A percentile compares a stretch with the other conserved stretches of the same genome.
phyloP scores from a whole-genome alignment of 331 rosid genomes.

The Prunus yedoensis region DNA sequence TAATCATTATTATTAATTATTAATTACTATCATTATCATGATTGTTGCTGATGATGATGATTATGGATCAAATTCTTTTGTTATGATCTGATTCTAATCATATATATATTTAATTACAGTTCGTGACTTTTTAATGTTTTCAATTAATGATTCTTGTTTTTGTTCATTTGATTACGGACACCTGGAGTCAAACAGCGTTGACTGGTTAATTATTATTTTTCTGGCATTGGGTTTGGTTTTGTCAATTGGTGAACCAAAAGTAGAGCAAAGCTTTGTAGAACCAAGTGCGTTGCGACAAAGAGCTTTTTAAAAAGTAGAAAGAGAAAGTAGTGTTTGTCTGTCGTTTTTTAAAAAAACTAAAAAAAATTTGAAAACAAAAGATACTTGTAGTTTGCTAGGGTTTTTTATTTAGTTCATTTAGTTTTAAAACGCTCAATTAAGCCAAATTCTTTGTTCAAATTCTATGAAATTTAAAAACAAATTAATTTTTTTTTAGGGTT shows the following conservation, averaged over 20 bases:
- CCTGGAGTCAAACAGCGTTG: too few species aligned
- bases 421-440: too few species aligned
- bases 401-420: too few species aligned
- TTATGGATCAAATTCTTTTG: background rate
- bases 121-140: background rate
- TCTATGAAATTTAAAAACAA: too few species aligned
- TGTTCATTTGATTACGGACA: background rate
- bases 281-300: background rate
- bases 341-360: too few species aligned
- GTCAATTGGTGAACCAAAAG: background rate
- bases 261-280: background rate
- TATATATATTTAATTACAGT: background rate
- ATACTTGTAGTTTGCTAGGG: too few species aligned
- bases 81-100: conserved; percentile 3
- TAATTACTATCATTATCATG: background rate
- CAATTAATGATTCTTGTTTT: background rate
- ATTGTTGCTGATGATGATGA: background rate
- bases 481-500: too few species aligned
- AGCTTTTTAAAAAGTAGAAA: background rate
- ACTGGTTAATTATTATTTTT: background rate
- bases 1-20: background rate
- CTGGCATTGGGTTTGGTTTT: background rate
- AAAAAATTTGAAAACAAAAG: too few species aligned
- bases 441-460: too few species aligned
- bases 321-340: background rate